These are phyloP conservation scores for Astraeus odoratus DNA, from an alignment of 768 basidiomycete species.

Conservation along the genomic window DNA sequence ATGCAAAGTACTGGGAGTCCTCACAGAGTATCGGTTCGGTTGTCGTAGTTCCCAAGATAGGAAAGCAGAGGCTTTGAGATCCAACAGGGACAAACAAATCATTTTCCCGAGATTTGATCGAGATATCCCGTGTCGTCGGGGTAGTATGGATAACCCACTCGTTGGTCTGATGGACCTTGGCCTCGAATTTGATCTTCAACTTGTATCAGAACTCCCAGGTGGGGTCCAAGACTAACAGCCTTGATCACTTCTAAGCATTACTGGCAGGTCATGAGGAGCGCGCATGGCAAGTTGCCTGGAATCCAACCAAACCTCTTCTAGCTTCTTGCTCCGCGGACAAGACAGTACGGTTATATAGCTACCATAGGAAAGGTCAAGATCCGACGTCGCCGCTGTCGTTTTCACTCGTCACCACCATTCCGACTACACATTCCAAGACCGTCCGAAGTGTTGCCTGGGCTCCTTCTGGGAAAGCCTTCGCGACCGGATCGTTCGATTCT, in stretches of 20 bases:
- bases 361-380: conserved; percentile 30
- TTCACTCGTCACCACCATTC: conserved; percentile 55
- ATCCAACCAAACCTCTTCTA: conserved; percentile 69
- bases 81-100: conserved; percentile 23
- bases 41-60: conserved; percentile 3
- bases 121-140: background rate
- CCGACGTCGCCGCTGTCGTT: conserved; percentile 33
- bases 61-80: conserved; percentile 11
- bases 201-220: conserved; percentile 22
- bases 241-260: background rate
- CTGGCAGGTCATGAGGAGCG: conserved; percentile 68
- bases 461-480: conserved; percentile 79
- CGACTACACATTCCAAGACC: conserved; percentile 82
- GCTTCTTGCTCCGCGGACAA: conserved; percentile 96
- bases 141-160: too few relatives aligned
- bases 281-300: conserved; percentile 88
- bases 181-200: conserved; percentile 14
- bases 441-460: conserved; percentile 86
- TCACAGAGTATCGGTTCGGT: background rate
- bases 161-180: conserved; percentile 12
- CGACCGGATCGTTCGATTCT: conserved; percentile 91
- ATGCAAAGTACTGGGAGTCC: too few relatives aligned
- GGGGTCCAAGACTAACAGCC: background rate
- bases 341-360: conserved; percentile 78
- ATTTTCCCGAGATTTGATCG: too few relatives aligned